Percentiles rank a stretch among this genome's conserved stretches.
Evolutionary conservation across 768 basidiomycete species (phyloP).

Genomic region (Russula brevipes): DNA sequence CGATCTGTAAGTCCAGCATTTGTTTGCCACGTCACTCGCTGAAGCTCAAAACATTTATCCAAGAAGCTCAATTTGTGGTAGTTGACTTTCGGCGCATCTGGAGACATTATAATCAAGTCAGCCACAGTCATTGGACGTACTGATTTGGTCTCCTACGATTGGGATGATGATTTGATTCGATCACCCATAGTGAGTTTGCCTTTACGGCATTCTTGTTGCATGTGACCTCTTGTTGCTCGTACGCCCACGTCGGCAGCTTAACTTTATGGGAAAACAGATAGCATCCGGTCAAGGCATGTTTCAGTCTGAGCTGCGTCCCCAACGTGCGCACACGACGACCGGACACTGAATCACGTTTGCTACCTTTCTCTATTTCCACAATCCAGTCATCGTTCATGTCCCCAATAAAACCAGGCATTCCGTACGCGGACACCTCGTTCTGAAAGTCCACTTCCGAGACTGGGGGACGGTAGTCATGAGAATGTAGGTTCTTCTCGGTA

Average conservation of each 20-base stretch:
- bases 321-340: constrained; percentile 70
- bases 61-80: constrained; percentile 89
- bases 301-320: constrained; percentile 73
- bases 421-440: constrained; percentile 95
- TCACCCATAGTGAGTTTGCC: constrained; percentile 87
- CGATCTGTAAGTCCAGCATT: constrained; percentile 94
- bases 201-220: constrained; percentile 96
- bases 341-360: constrained; percentile 60
- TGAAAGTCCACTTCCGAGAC: constrained; percentile 98
- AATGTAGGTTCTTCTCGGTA: constrained; percentile 87
- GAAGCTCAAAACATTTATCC: constrained; percentile 84
- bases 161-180: constrained; percentile 81
- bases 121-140: neutral
- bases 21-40: constrained; percentile 94
- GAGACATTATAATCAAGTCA: constrained; percentile 50
- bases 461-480: constrained; percentile 91
- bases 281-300: constrained; percentile 85
- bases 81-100: constrained; percentile 75
- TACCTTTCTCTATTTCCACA: constrained; percentile 75
- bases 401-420: constrained; percentile 76
- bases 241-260: constrained; percentile 97
- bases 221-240: constrained; percentile 97
- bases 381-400: constrained; percentile 93
- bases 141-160: constrained; percentile 47
- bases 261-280: constrained; percentile 98